Evolutionary conservation across 805 yeast genomes (phyloP), one percentile per base, ranked within the genome.

Genomic region (Monosporozyma solicola): DNA sequence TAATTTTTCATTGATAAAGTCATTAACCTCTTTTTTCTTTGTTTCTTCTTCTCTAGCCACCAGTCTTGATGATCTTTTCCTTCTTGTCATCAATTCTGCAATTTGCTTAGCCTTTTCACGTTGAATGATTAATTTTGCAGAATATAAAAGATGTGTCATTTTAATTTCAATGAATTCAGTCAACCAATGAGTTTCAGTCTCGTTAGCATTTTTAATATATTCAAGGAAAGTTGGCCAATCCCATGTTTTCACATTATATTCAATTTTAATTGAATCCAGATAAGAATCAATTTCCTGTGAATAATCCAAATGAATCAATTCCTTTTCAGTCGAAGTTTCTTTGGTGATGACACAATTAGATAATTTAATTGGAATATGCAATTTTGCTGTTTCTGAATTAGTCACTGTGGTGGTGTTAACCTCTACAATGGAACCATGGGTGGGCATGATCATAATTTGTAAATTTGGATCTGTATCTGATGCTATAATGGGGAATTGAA

Each of bases 31-130:
- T 53, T 73, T 74, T 32, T 71, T 64, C 49, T 70, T 70, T 50
- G 74, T 74, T 22, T 77, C 80, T 56, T 85, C 88, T 55, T 82
- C 85, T 61, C 80, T 82, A 20, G 85, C 85, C 58, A 84, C 87
- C 46, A 87, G 67, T 67, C 94, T 76, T 1, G 89, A 80, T 0
- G 92, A 85, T 58, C 88, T 75, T 61, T 87, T 86, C 61, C 94
- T 75, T 53, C 85, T 79, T 3, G 82, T 82, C 61, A 87, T 68
- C 52, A 87, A 65, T 24, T 77, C 78, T 48, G 79, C 80, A 76
- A 86, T 74, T 57, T 85, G 83, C 47, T 79, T 75, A 53, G 83
- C 87, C 63, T 80, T 83, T 58, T 76, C 79, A 59, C 85, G 72
- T 56, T 79, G 79, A 24, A 49, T 54, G 16, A 61, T 45, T 31